These are phyloP conservation scores for Allium cepa DNA, from an alignment of 106 monocot species.

Conservation along the genomic window DNA sequence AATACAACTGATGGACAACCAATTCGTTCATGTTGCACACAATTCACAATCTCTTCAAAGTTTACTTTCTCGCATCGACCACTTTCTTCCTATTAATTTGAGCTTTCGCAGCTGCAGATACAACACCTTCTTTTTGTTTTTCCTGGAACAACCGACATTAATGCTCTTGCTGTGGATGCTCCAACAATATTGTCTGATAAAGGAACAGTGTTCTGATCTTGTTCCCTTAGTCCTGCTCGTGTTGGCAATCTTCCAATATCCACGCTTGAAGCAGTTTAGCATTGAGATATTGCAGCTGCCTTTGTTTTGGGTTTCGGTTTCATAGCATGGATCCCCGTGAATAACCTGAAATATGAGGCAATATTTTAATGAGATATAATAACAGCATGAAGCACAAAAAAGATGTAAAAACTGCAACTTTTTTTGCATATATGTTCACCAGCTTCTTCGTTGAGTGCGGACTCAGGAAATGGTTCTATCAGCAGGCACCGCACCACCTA, in stretches of 20 bases:
- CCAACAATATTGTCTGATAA: slow-evolving; percentile 6
- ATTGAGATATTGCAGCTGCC: slow-evolving; percentile 63
- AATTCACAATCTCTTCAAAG: slow-evolving; percentile 75
- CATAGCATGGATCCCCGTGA: slow-evolving; percentile 75
- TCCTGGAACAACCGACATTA: not conserved
- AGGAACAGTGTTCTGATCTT: slow-evolving; percentile 31
- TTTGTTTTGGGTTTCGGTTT: slow-evolving; percentile 43
- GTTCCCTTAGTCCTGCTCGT: slow-evolving; percentile 12
- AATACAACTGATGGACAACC: too few species aligned
- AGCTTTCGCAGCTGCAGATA: slow-evolving; percentile 22
- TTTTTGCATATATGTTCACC: slow-evolving; percentile 19
- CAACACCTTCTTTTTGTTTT: slow-evolving; percentile 26
- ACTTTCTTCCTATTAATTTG: slow-evolving; percentile 59
- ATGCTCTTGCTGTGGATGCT: not conserved
- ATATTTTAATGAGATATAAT: not conserved
- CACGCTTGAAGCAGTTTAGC: slow-evolving; percentile 67
- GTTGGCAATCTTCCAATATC: slow-evolving; percentile 31
- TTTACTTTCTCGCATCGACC: slow-evolving; percentile 91
- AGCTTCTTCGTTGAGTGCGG: slow-evolving; percentile 94
- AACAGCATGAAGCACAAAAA: not conserved
- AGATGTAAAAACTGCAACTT: not conserved
- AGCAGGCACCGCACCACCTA: slow-evolving; percentile 92
- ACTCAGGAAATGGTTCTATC: slow-evolving; percentile 96
- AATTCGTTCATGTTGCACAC: too few species aligned
- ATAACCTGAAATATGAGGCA: slow-evolving; percentile 29